Base-by-base conservation (phyloP, 495 filamentous ascomycete genomes). In the Sordaria brevicollis region DNA sequence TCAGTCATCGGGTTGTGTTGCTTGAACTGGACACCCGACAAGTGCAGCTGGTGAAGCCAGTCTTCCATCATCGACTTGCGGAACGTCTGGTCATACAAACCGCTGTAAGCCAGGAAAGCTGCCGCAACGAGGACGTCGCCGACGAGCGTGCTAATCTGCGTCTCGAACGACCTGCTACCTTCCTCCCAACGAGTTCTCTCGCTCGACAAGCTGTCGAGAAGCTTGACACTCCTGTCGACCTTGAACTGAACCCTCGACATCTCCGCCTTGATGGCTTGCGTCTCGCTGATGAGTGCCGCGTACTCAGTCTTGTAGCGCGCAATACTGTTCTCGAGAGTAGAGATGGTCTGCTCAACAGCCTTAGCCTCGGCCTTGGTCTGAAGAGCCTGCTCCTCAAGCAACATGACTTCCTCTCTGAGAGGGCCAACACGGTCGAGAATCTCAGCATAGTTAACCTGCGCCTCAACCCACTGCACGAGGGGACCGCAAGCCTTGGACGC, bases 271-370 rank as follows among this genome's bases (percentile, higher is more conserved):
- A 99, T 97, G 11, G 93, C 91, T 77, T 98, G 92, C 0, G 96
- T 98, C 82, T 99, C 92, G 77, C 93, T 96, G 77, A 99, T 97
- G 69, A 99, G 87, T 15, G 92, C 88, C 49, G 95, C 95, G 75
- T 99, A 99, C 81, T 99, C 96, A 6, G 87, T 88, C 85, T 97
- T 98, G 88, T 98, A 98, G n/a, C 86, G 92, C 29, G 90, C 91
- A 77, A 99, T 98, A 78, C 94, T 97, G 72, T 86, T 83, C 76
- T 99, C 95, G 4, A 99, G 86, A 35, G 85, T 86, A 29, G 85
- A 85, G 73, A 99, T 94, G 29, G 88, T 95, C 72, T 93, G 89
- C 76, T 96, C 90, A 67, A 97, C 94, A 4, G 92, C 92, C 79
- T 93, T 91, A 21, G 96, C 96, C 78, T 97, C 89, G 0, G 94